A percentile compares a stretch with the other conserved stretches of the same genome.
phyloP scores from a whole-genome alignment of 208 protist genomes.

The Borovskyia barvae region DNA sequence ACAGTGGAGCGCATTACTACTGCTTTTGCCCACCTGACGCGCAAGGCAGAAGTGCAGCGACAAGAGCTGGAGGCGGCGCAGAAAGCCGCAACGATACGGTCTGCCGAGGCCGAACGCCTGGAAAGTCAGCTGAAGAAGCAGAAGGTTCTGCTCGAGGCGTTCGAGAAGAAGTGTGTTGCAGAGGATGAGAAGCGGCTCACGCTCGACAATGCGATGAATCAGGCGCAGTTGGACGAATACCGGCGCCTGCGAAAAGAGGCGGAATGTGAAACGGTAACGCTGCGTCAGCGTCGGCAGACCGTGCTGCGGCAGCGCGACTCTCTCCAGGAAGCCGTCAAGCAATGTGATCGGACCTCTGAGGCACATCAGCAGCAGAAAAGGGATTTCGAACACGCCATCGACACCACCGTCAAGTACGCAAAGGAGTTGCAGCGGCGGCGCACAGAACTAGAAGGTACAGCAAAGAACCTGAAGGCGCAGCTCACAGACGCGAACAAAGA shows the following conservation, averaged over 20 bases:
- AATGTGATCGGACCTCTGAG: conserved; percentile 54
- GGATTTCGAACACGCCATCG: conserved; percentile 42
- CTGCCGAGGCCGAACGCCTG: conserved; percentile 60
- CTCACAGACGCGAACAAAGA: conserved; percentile 34
- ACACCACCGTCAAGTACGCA: conserved; percentile 27
- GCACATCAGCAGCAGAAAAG: conserved; percentile 45
- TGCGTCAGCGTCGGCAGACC: conserved; percentile 74
- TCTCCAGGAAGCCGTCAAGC: conserved; percentile 53
- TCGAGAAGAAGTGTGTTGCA: conserved; percentile 59
- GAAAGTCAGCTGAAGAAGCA: conserved; percentile 68
- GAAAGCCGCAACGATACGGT: conserved; percentile 55
- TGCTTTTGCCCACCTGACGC: conserved; percentile 57
- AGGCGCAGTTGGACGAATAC: conserved; percentile 72
- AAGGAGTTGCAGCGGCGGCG: conserved; percentile 55
- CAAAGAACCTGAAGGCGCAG: conserved; percentile 34
- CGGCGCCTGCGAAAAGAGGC: conserved; percentile 75
- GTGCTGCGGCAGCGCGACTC: conserved; percentile 67
- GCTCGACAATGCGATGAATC: conserved; percentile 37
- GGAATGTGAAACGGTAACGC: conserved; percentile 77
- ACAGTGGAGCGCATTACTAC: conserved; percentile 69
- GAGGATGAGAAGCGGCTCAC: conserved; percentile 50
- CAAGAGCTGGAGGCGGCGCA: conserved; percentile 44
- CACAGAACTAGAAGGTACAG: conserved; percentile 44
- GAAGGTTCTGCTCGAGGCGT: conserved; percentile 41
- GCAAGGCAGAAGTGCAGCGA: conserved; percentile 61